A percentile compares a stretch with the other conserved stretches of the same genome.
Conservation (phyloP, 352 stramenopile species). For the Elongisporangium prolatum region DNA sequence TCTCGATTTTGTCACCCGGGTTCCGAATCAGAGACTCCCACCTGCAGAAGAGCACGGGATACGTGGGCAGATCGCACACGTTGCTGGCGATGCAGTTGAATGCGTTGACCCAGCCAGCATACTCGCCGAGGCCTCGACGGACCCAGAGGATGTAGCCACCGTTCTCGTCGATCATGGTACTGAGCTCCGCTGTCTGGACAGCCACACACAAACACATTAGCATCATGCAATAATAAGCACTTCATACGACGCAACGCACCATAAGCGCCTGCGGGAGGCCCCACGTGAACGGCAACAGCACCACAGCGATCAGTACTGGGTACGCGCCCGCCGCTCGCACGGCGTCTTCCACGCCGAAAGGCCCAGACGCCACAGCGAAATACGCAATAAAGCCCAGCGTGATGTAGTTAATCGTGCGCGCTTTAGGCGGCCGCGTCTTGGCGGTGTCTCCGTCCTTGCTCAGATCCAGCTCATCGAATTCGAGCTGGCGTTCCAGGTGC, state of each 20-base stretch:
- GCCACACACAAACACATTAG: constrained; percentile 5
- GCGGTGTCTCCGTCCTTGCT: constrained; percentile 11
- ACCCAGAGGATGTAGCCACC: constrained; percentile 86
- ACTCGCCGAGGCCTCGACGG: constrained; percentile 71
- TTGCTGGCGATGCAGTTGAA: constrained; percentile 86
- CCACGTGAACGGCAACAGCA: constrained; percentile 79
- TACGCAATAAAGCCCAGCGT: constrained; percentile 83
- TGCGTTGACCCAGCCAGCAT: constrained; percentile 79
- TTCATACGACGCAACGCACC: constrained; percentile 16
- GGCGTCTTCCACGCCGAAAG: constrained; percentile 77
- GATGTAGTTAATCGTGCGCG: constrained; percentile 76
- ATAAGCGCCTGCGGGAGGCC: constrained; percentile 80
- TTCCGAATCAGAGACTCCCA: constrained; percentile 9
- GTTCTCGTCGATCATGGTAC: constrained; percentile 83
- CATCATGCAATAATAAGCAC: neutral
- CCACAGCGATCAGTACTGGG: constrained; percentile 63
- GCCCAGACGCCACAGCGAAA: constrained; percentile 72
- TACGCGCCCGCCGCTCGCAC: constrained; percentile 67
- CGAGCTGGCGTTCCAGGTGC: constrained; percentile 42
- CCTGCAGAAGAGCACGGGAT: constrained; percentile 80
- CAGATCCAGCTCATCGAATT: constrained; percentile 34
- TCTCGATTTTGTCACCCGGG: neutral
- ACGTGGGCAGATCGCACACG: constrained; percentile 79
- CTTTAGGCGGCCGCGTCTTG: constrained; percentile 26
- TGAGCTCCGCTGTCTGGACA: constrained; percentile 66